A percentile compares a stretch with the other conserved stretches of the same genome.
phyloP scores from a whole-genome alignment of 495 filamentous ascomycete genomes.

The Trichoderma erinaceum region DNA sequence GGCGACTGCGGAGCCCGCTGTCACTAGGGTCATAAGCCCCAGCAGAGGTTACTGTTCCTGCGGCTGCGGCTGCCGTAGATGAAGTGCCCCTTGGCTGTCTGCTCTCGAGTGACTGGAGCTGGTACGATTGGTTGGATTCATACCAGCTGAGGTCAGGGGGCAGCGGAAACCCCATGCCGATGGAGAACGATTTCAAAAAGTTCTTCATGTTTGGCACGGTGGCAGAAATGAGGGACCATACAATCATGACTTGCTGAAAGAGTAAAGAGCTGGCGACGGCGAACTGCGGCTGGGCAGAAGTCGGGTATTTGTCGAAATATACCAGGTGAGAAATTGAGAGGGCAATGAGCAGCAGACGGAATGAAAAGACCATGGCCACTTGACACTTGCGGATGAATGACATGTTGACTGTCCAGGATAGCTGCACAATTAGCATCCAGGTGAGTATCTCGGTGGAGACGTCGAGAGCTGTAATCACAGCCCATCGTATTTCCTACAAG shows the following conservation, averaged over 20 bases:
- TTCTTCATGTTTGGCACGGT: background rate
- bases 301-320: background rate
- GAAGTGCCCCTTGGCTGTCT: background rate
- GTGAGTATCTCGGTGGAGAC: background rate
- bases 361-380: background rate
- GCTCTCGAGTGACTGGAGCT: background rate
- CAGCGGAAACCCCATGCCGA: background rate
- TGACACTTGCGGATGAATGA: background rate
- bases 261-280: background rate
- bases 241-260: constrained; percentile 1
- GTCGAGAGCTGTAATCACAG: background rate
- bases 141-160: background rate
- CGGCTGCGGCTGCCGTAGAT: background rate
- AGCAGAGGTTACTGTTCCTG: background rate
- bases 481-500: background rate
- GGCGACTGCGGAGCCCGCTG: background rate
- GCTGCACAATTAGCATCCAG: background rate
- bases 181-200: background rate
- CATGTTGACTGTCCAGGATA: background rate
- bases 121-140: background rate
- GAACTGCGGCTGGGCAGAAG: background rate
- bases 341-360: constrained; percentile 5
- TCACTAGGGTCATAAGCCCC: background rate
- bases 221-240: background rate
- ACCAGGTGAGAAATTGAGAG: background rate